Evolutionary conservation across 148 eudicot species (phyloP), one percentile per base, ranked within the genome.

Genomic region (Persicaria maculosa): DNA sequence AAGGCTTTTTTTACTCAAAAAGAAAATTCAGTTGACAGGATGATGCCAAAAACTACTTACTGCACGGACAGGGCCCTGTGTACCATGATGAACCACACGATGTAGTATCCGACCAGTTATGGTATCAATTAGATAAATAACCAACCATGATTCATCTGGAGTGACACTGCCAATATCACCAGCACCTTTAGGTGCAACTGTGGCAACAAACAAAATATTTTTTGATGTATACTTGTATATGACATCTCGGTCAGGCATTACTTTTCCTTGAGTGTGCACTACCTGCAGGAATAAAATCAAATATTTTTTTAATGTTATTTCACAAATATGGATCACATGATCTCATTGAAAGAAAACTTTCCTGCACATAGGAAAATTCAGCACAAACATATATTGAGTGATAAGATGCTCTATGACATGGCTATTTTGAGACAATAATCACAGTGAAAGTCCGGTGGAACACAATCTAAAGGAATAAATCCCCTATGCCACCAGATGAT

Each of bases 231-330:
- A 96, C 80, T 96, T 96, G 84, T 90, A 96, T 94, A 92, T 86
- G 74, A 96, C 93, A 81, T 92, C 97, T 78, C 91, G 91, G 75
- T 96, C 97, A 46, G 85, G 82, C 73, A 86, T 77, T 67, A 87
- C 92, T 82, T 96, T 96, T 69, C 97, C 93, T 82, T 96, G 99
- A 77, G 99, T 96, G 76, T 96, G 99, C 74, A 96, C 97, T 70
- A 86, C 97, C 97, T 92, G 83, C 73, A 85, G 19, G 47, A 65
- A 65, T 14, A 17, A 14, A 65, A 65, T 62, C 46, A 65, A 43
- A 65, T 15, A 1, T 36, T 14, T 36, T 40, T 36, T 44, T 25
- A 31, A 31, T 36, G 15, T 62, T 62, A 4, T 16, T 62, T 62
- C 68, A 62, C 44, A 62, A 62, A 44, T 44, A 62, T 62, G 44